phyloP scores from a whole-genome alignment of 2,329 filamentous ascomycete genomes.

The Botrytis byssoidea region DNA sequence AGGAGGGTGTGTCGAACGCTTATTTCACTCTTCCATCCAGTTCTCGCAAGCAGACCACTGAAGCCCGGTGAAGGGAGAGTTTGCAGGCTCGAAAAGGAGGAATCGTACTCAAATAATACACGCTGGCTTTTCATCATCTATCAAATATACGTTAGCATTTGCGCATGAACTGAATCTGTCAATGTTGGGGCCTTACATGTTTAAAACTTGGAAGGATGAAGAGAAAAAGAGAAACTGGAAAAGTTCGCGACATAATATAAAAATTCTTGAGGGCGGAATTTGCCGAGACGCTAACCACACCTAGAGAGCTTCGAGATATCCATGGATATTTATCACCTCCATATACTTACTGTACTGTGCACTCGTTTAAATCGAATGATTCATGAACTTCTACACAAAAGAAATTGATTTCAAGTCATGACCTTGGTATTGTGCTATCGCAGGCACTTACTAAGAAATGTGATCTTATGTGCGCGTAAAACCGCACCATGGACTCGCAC shows the following conservation, averaged over 20 bases:
- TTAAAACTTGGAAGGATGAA: conserved; percentile 99
- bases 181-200: conserved; percentile 65
- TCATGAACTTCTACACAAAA: not conserved
- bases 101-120: conserved; percentile 85
- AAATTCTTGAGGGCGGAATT: conserved; percentile 27
- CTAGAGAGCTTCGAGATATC: conserved; percentile 29
- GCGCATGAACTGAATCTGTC: conserved; percentile 11
- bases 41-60: conserved; percentile 76
- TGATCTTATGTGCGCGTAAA: not conserved
- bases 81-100: conserved; percentile 61
- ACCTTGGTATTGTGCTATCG: conserved; percentile 24
- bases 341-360: not conserved
- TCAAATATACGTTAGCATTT: conserved; percentile 38
- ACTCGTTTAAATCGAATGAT: not conserved
- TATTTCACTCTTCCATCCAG: conserved; percentile 80
- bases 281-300: conserved; percentile 29
- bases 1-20: conserved; percentile 99
- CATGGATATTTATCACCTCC: not conserved
- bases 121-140: conserved; percentile 99
- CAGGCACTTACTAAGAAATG: conserved; percentile 11
- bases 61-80: conserved; percentile 87
- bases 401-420: conserved; percentile 28
- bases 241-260: conserved; percentile 38
- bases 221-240: conserved; percentile 47
- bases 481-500: conserved; percentile 10